These are phyloP conservation scores for Nissolia schottii DNA, from an alignment of 306 rosid genomes.

Conservation along the genomic window DNA sequence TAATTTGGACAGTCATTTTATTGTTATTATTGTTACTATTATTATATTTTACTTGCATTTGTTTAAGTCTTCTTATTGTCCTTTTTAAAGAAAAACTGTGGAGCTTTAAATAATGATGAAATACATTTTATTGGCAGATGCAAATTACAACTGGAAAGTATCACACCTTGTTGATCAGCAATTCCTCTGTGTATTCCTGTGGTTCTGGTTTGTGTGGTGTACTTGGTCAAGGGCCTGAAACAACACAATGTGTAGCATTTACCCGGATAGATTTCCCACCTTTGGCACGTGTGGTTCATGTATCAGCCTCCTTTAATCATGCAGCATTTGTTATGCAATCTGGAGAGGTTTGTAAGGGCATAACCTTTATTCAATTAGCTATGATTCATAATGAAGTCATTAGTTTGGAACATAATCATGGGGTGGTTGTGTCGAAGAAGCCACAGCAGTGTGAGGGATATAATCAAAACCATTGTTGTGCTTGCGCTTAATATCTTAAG, in stretches of 20 bases:
- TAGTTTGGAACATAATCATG: not conserved
- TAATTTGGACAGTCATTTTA: not conserved
- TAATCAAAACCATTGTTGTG: not conserved
- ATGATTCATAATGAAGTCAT: not conserved
- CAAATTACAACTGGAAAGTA: constrained; percentile 82
- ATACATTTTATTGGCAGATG: constrained; percentile 57
- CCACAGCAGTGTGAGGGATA: not conserved
- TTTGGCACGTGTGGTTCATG: constrained; percentile 58
- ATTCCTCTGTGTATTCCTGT: constrained; percentile 78
- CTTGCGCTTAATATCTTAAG: constrained; percentile 16
- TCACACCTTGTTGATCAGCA: constrained; percentile 75
- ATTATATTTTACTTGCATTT: not conserved
- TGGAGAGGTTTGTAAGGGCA: constrained; percentile 67
- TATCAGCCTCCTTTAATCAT: constrained; percentile 86
- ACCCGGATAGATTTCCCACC: constrained; percentile 63
- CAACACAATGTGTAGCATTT: constrained; percentile 72
- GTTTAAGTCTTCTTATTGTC: not conserved
- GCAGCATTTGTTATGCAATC: constrained; percentile 79
- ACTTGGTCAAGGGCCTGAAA: constrained; percentile 87
- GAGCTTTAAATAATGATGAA: constrained; percentile 24
- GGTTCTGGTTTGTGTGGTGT: constrained; percentile 88
- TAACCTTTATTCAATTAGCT: not conserved
- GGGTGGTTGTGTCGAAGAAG: not conserved
- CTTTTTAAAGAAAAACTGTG: not conserved
- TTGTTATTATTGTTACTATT: not conserved